Conservation (phyloP, 2,329 filamentous ascomycete species). For the Teratosphaeriaceae sp. region DNA sequence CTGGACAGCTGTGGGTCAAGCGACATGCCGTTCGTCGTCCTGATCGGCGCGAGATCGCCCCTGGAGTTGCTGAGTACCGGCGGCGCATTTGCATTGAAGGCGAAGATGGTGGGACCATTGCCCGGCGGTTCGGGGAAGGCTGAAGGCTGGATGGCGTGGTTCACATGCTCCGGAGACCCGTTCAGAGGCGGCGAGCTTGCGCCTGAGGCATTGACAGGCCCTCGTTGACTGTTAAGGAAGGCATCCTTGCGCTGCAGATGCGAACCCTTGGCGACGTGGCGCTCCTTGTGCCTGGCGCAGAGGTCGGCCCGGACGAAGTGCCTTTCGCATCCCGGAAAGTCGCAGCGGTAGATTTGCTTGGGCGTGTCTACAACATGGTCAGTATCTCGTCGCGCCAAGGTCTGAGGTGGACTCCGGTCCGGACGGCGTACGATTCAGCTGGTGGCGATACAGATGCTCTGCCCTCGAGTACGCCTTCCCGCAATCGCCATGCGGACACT, state of each 20-base stretch:
- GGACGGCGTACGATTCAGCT: conserved; percentile 71
- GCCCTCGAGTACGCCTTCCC: conserved; percentile 95
- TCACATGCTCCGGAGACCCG: conserved; percentile 11
- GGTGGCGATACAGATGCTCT: conserved; percentile 93
- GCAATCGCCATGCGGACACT: conserved; percentile 76
- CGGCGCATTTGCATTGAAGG: conserved; percentile 9
- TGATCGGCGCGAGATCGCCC: background rate
- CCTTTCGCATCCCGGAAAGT: conserved; percentile 82
- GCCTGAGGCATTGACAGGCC: conserved; percentile 7
- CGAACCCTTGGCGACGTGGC: conserved; percentile 58
- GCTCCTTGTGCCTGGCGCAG: conserved; percentile 59
- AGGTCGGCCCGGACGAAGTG: conserved; percentile 92
- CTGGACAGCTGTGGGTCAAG: conserved; percentile 4
- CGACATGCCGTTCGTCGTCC: background rate
- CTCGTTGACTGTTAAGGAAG: conserved; percentile 43
- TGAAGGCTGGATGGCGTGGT: conserved; percentile 6
- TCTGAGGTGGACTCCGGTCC: background rate
- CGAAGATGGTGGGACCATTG: background rate
- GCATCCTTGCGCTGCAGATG: conserved; percentile 69
- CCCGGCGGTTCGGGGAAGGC: background rate
- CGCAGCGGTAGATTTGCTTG: conserved; percentile 91
- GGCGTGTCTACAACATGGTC: conserved; percentile 59
- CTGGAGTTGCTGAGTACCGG: conserved; percentile 1
- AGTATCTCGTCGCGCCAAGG: background rate
- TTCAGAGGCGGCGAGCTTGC: conserved; percentile 14